These are phyloP conservation scores for Leucocoprinus birnbaumii DNA, from an alignment of 768 basidiomycete species.

Conservation along the genomic window DNA sequence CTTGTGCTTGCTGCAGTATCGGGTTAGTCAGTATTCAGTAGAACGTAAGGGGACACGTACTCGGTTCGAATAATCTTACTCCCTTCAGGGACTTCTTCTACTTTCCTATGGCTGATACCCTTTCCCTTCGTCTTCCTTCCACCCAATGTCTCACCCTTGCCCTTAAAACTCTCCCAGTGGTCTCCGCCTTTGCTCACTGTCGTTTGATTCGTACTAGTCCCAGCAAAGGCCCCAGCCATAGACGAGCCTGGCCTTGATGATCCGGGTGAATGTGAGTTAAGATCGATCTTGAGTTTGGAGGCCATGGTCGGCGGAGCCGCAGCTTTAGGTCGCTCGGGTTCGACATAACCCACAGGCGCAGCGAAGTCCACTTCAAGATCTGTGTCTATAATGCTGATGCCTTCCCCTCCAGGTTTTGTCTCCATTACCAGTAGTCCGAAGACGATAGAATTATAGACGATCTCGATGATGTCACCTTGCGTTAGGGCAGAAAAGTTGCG, in stretches of 20 bases:
- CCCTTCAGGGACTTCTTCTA: slow-evolving; percentile 71
- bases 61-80: slow-evolving; percentile 92
- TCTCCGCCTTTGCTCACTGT: slow-evolving; percentile 74
- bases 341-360: slow-evolving; percentile 88
- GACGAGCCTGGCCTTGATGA: slow-evolving; percentile 81
- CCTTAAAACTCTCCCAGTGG: slow-evolving; percentile 95
- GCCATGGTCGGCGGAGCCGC: slow-evolving; percentile 90
- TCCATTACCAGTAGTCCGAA: slow-evolving; percentile 98
- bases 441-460: slow-evolving; percentile 92
- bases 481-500: slow-evolving; percentile 91
- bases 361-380: slow-evolving; percentile 99
- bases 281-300: slow-evolving; percentile 92
- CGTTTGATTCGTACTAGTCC: slow-evolving; percentile 41
- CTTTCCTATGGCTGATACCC: slow-evolving; percentile 81
- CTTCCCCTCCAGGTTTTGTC: slow-evolving; percentile 78
- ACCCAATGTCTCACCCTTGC: slow-evolving; percentile 85
- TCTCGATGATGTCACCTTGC: slow-evolving; percentile 97
- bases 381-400: slow-evolving; percentile 89
- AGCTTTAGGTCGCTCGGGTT: slow-evolving; percentile 85
- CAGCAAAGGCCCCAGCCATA: slow-evolving; percentile 64
- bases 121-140: slow-evolving; percentile 96
- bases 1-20: slow-evolving; percentile 62
- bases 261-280: slow-evolving; percentile 81
- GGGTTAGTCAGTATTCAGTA: slow-evolving; percentile 6
- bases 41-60: slow-evolving; percentile 44